Conservation (phyloP, 2,329 filamentous ascomycete genomes). For the Fusarium algeriense region DNA sequence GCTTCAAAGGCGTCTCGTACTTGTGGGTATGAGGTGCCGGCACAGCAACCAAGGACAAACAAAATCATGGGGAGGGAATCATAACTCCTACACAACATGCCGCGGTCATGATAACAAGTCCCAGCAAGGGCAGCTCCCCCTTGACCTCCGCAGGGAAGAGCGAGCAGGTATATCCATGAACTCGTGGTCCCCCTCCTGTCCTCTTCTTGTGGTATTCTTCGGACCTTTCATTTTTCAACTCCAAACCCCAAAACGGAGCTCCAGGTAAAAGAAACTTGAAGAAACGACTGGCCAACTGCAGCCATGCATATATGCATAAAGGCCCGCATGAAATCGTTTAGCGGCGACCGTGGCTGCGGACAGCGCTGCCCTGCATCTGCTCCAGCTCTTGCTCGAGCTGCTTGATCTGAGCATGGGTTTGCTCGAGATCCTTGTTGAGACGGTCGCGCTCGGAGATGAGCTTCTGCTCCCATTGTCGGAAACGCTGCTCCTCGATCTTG, state of each 20-base stretch:
- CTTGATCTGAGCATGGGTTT: constrained; percentile 95
- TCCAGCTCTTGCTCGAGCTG: constrained; percentile 93
- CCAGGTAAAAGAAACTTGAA: constrained; percentile 46
- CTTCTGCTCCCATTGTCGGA: constrained; percentile 99
- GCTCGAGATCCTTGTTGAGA: constrained; percentile 99
- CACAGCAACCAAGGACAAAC: constrained; percentile 42
- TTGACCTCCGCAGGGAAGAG: constrained; percentile 33
- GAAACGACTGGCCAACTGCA: constrained; percentile 47
- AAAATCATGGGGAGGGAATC: constrained; percentile 44
- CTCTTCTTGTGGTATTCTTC: constrained; percentile 49
- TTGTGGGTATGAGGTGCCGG: constrained; percentile 40
- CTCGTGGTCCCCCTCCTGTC: constrained; percentile 37
- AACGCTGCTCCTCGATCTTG: constrained; percentile 99
- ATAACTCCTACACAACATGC: constrained; percentile 46
- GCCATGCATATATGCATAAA: constrained; percentile 43
- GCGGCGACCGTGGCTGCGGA: constrained; percentile 92
- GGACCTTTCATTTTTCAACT: constrained; percentile 53
- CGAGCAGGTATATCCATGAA: constrained; percentile 50
- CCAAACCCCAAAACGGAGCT: constrained; percentile 51
- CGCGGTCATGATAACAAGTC: constrained; percentile 38
- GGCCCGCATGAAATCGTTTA: constrained; percentile 60
- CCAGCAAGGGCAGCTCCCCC: constrained; percentile 25
- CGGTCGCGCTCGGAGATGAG: constrained; percentile 98
- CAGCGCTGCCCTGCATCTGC: constrained; percentile 88
- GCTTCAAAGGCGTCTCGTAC: constrained; percentile 40